Conservation (phyloP, 225 moss, liverwort and hornwort genomes). For the Sphagnum tenellum region DNA sequence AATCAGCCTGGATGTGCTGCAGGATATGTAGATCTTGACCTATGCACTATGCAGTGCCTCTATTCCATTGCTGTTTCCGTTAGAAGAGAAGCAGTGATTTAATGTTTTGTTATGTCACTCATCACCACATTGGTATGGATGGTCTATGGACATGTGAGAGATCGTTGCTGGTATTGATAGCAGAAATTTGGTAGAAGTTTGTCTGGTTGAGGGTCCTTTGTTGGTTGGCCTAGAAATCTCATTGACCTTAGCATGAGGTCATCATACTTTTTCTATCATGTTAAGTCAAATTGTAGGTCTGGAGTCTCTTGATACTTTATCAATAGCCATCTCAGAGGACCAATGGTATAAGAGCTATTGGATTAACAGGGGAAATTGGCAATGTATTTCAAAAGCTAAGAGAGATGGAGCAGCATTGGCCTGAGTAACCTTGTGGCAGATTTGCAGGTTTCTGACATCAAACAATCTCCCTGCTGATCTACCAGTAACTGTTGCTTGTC, state of each 20-base stretch:
- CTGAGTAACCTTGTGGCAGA: background rate
- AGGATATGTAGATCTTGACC: background rate
- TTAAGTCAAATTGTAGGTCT: background rate
- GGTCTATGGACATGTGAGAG: no score
- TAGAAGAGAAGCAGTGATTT: no score
- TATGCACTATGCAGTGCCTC: no score
- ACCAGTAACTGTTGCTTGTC: slow-evolving; percentile 40
- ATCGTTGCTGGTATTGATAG: no score
- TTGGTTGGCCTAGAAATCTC: no score
- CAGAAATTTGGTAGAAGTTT: no score
- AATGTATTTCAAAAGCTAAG: background rate
- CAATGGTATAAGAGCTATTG: background rate
- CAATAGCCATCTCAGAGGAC: background rate
- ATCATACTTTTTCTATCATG: background rate
- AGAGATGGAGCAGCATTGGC: background rate
- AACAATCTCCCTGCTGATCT: slow-evolving; percentile 20
- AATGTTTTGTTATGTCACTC: no score
- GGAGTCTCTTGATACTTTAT: background rate
- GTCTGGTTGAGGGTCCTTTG: no score
- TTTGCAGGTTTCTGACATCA: slow-evolving; percentile 39
- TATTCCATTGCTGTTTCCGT: no score
- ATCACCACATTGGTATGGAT: no score
- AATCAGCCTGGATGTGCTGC: background rate
- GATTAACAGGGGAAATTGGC: background rate
- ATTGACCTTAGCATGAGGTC: no score